These are phyloP conservation scores for Trichoderma erinaceum DNA, from an alignment of 495 filamentous ascomycete species.

Conservation along the genomic window DNA sequence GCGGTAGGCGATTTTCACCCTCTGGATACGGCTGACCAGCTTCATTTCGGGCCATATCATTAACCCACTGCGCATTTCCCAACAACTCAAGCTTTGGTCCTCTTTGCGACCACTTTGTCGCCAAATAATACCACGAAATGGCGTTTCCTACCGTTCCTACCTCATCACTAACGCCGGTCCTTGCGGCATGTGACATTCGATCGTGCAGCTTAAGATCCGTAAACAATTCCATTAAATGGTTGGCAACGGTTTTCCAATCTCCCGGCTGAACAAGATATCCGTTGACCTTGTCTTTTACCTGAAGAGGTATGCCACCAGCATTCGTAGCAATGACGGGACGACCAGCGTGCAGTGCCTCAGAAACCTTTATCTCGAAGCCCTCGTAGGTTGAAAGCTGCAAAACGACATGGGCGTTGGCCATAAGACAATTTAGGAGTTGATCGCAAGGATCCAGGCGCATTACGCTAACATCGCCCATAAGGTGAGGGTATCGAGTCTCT, in stretches of 20 bases:
- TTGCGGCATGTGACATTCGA: slow-evolving; percentile 62
- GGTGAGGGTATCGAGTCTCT: slow-evolving; percentile 47
- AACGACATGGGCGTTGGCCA: slow-evolving; percentile 65
- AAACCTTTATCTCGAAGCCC: slow-evolving; percentile 88
- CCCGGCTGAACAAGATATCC: slow-evolving; percentile 72
- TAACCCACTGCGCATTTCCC: slow-evolving; percentile 59
- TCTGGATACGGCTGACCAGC: slow-evolving; percentile 53
- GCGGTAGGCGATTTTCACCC: slow-evolving; percentile 55
- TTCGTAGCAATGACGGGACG: slow-evolving; percentile 73
- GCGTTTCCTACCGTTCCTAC: slow-evolving; percentile 79
- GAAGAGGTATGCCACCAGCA: slow-evolving; percentile 77
- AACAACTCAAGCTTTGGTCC: slow-evolving; percentile 35
- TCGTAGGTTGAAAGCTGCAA: slow-evolving; percentile 79
- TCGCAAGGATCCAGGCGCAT: slow-evolving; percentile 75
- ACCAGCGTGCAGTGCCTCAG: slow-evolving; percentile 79
- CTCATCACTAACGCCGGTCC: slow-evolving; percentile 67
- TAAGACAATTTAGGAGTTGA: slow-evolving; percentile 74
- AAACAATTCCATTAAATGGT: slow-evolving; percentile 62
- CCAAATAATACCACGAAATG: slow-evolving; percentile 71
- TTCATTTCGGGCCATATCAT: slow-evolving; percentile 69
- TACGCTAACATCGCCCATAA: slow-evolving; percentile 56
- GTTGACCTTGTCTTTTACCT: slow-evolving; percentile 66
- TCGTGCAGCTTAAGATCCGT: slow-evolving; percentile 57
- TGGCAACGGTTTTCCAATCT: slow-evolving; percentile 66
- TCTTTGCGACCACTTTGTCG: slow-evolving; percentile 51